A percentile compares a stretch with the other conserved stretches of the same genome.
Conservation (phyloP, 441 rosid species). For the Brassica hybrid region DNA sequence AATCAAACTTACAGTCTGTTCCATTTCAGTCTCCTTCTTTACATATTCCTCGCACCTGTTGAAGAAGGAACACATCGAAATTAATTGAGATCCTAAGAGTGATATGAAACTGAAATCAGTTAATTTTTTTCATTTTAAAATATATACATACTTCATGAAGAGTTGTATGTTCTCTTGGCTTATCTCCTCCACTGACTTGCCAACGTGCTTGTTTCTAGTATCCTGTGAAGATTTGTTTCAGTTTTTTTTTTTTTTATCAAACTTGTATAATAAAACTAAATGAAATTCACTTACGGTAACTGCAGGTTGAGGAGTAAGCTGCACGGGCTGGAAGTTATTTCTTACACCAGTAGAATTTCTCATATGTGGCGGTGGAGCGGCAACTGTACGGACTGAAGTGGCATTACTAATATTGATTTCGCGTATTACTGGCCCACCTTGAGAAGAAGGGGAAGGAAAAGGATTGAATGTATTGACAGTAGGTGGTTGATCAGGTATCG, state of each 20-base stretch:
- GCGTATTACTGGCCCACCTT: constrained; percentile 37
- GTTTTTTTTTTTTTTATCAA: background rate
- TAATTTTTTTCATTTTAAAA: background rate
- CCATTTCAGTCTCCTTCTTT: constrained; percentile 64
- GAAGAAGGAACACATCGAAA: constrained; percentile 15
- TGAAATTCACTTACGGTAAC: constrained; percentile 46
- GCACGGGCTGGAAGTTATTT: constrained; percentile 28
- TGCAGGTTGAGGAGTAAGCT: constrained; percentile 35
- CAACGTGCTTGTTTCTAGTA: constrained; percentile 40
- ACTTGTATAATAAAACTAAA: background rate
- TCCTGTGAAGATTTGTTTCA: constrained; percentile 18
- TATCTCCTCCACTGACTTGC: constrained; percentile 54
- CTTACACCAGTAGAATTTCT: constrained; percentile 39
- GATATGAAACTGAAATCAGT: background rate
- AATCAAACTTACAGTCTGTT: constrained; percentile 54
- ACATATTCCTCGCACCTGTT: constrained; percentile 59
- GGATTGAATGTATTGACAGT: constrained; percentile 22
- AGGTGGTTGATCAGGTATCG: constrained; percentile 43
- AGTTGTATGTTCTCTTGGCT: constrained; percentile 82
- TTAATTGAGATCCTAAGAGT: background rate
- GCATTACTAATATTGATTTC: constrained; percentile 45
- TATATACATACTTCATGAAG: constrained; percentile 63
- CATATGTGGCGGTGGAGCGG: constrained; percentile 40
- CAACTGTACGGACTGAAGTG: constrained; percentile 38
- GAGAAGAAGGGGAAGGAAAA: constrained; percentile 14